phyloP scores from a whole-genome alignment of 2,329 filamentous ascomycete species.

The Clarireedia monteithiana region DNA sequence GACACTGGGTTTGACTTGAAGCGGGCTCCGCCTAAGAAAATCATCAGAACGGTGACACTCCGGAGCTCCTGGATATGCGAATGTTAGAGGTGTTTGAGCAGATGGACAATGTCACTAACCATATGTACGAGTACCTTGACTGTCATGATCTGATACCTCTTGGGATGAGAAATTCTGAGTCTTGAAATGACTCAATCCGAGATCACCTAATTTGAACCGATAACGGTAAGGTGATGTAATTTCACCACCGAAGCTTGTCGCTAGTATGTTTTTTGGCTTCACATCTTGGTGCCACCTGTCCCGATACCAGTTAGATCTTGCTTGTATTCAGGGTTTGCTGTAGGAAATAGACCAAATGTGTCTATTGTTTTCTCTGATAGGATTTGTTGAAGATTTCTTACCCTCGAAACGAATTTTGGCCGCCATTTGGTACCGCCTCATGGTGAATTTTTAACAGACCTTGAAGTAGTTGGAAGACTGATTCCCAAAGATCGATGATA shows the following conservation, averaged over 20 bases:
- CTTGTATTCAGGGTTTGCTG: not conserved
- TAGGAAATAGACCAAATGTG: not conserved
- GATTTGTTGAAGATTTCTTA: not conserved
- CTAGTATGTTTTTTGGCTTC: constrained; percentile 29
- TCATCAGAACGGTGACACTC: constrained; percentile 22
- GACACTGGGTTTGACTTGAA: constrained; percentile 11
- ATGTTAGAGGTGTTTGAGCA: constrained; percentile 3
- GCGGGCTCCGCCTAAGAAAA: constrained; percentile 2
- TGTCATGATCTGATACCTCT: not conserved
- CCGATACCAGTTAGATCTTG: constrained; percentile 5
- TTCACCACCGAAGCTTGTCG: constrained; percentile 18
- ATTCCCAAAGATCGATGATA: constrained; percentile 29
- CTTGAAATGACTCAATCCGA: constrained; percentile 20
- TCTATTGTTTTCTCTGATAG: not conserved
- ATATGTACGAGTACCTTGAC: constrained; percentile 13
- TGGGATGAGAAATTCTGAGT: not conserved
- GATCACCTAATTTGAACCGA: constrained; percentile 27
- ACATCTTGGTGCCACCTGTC: constrained; percentile 29
- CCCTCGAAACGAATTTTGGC: not conserved
- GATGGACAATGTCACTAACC: constrained; percentile 8
- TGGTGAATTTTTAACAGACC: constrained; percentile 23
- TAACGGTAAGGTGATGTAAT: constrained; percentile 16
- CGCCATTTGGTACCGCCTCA: not conserved
- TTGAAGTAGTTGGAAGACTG: constrained; percentile 25
- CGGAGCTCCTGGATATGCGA: constrained; percentile 24